Evolutionary conservation across 805 yeast genomes (phyloP).

Genomic region (Cyberlindnera euphorbiae): DNA sequence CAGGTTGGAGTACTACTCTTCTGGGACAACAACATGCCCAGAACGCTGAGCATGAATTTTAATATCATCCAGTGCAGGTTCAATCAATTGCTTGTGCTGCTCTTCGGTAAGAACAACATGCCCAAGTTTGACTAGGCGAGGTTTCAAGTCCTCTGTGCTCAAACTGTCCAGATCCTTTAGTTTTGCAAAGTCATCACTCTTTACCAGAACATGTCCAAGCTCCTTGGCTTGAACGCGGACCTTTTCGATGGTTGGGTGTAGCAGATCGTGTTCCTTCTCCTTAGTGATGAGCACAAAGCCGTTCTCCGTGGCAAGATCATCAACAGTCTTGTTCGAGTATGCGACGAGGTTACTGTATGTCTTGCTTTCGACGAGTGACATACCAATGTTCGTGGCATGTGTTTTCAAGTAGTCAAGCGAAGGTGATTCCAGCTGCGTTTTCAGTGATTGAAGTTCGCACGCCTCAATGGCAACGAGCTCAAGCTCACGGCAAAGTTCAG

Average conservation of each 20-base stretch:
- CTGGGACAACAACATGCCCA: slow-evolving; percentile 6
- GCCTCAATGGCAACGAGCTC: too few species aligned
- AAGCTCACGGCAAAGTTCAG: too few species aligned
- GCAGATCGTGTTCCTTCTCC: slow-evolving; percentile 16
- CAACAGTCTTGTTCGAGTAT: slow-evolving; percentile 3
- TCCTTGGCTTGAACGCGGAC: slow-evolving; percentile 8
- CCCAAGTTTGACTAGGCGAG: too few species aligned
- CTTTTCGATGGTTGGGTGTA: slow-evolving; percentile 14
- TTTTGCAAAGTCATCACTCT: background rate
- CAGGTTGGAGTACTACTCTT: slow-evolving; percentile 19
- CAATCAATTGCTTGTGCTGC: slow-evolving; percentile 10
- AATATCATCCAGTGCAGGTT: slow-evolving; percentile 15
- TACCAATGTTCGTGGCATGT: too few species aligned
- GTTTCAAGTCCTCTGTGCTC: too few species aligned
- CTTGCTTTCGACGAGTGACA: too few species aligned
- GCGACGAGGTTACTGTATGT: too few species aligned
- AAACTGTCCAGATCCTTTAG: too few species aligned
- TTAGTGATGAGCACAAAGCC: slow-evolving; percentile 23
- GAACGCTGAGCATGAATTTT: slow-evolving; percentile 4
- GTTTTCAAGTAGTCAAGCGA: too few species aligned
- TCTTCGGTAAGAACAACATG: slow-evolving; percentile 15
- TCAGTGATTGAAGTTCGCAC: too few species aligned
- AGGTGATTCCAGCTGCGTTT: too few species aligned
- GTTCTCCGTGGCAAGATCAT: slow-evolving; percentile 21
- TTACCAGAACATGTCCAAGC: slow-evolving; percentile 6